These are phyloP conservation scores for Phytophthora meadii DNA, from an alignment of 352 stramenopile species.

Conservation along the genomic window DNA sequence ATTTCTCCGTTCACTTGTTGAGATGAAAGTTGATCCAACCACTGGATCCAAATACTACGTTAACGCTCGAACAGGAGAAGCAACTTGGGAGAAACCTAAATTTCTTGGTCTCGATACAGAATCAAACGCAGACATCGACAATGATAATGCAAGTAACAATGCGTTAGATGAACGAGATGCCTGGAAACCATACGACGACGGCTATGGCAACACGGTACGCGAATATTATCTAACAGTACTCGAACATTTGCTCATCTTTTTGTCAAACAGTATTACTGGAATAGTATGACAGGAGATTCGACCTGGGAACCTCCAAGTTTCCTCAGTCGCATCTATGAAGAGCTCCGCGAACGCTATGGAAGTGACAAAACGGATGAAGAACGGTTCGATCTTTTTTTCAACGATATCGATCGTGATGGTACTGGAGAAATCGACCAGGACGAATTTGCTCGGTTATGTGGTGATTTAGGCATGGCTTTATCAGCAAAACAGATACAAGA, in stretches of 20 bases:
- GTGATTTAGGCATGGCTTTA: conserved; percentile 72
- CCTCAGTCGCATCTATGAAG: conserved; percentile 60
- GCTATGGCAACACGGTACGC: conserved; percentile 64
- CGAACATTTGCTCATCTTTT: neutral
- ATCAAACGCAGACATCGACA: neutral
- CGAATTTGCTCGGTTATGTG: conserved; percentile 71
- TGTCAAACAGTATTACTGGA: conserved; percentile 72
- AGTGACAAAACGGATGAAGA: conserved; percentile 59
- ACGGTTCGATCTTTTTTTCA: conserved; percentile 71
- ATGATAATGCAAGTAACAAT: conserved; percentile 11
- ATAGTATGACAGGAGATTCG: conserved; percentile 66
- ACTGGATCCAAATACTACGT: conserved; percentile 68
- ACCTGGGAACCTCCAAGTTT: conserved; percentile 67
- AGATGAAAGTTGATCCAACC: conserved; percentile 52
- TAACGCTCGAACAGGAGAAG: conserved; percentile 65
- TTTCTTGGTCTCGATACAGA: conserved; percentile 14
- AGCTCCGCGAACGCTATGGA: conserved; percentile 61
- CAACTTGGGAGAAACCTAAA: conserved; percentile 61
- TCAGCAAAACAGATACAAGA: conserved; percentile 60
- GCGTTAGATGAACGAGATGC: conserved; percentile 25
- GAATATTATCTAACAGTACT: too few species aligned
- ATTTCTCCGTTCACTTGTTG: conserved; percentile 65
- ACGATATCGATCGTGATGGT: conserved; percentile 65
- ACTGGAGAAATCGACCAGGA: conserved; percentile 69
- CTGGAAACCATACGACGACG: conserved; percentile 71